Evolutionary conservation across 441 rosid species (phyloP).

Genomic region (Pelargonium citronellum): DNA sequence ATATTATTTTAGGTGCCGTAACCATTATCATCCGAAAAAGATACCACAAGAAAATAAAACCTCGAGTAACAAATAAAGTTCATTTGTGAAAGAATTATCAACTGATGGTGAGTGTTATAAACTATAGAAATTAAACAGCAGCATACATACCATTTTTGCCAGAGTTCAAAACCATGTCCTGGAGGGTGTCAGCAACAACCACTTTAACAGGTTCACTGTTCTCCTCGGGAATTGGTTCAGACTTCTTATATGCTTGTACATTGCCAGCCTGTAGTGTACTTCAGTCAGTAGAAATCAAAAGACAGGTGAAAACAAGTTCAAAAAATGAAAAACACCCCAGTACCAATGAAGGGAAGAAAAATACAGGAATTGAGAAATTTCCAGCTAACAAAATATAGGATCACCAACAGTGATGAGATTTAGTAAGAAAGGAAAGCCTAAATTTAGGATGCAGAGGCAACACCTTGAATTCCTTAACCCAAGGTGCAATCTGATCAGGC

Average conservation of each 20-base stretch:
- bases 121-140: background rate
- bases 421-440: too few species aligned
- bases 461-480: constrained; percentile 90
- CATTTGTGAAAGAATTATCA: too few species aligned
- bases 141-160: constrained; percentile 70
- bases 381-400: constrained; percentile 12
- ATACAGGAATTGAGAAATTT: background rate
- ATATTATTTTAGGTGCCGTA: too few species aligned
- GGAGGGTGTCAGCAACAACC: constrained; percentile 75
- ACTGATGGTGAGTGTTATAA: too few species aligned
- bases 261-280: constrained; percentile 86
- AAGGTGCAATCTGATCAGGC: constrained; percentile 61
- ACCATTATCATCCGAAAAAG: too few species aligned
- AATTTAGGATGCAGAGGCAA: too few species aligned
- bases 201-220: constrained; percentile 88
- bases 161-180: constrained; percentile 71
- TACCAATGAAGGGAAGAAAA: background rate
- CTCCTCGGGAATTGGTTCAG: constrained; percentile 78
- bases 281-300: too few species aligned
- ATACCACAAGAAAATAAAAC: too few species aligned
- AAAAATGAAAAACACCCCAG: background rate
- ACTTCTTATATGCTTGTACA: constrained; percentile 49
- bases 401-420: too few species aligned
- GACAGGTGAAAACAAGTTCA: too few species aligned
- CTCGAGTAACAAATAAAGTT: too few species aligned